A percentile compares a stretch with the other conserved stretches of the same genome.
These are phyloP conservation scores for Diaporthe velutina DNA, from an alignment of 2,329 filamentous ascomycete species.

Conservation along the genomic window DNA sequence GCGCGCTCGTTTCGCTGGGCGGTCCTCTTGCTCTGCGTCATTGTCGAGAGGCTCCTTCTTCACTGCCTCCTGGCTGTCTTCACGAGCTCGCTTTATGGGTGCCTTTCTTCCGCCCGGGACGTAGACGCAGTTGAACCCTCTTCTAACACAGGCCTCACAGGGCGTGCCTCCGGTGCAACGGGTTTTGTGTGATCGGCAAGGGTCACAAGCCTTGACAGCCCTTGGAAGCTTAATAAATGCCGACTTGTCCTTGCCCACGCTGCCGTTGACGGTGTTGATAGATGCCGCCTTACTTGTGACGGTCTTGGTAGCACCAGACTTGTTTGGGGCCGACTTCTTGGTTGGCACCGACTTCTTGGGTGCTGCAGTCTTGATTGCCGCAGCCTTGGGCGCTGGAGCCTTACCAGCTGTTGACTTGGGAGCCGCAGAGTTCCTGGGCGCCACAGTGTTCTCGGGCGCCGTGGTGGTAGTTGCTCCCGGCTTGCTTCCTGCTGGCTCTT, in stretches of 20 bases:
- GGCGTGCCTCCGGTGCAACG: conserved; percentile 31
- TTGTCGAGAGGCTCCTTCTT: conserved; percentile 5
- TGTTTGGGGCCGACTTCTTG: not conserved
- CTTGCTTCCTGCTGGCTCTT: conserved; percentile 1
- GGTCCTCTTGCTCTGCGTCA: not conserved
- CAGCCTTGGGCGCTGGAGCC: not conserved
- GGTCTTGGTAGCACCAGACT: not conserved
- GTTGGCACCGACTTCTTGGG: not conserved
- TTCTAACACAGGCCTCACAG: conserved; percentile 29
- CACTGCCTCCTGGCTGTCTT: not conserved
- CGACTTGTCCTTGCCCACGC: not conserved
- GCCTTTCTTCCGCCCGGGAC: conserved; percentile 11
- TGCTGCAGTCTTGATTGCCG: not conserved
- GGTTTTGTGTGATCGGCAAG: conserved; percentile 36
- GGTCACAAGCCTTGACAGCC: conserved; percentile 30
- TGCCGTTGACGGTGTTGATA: not conserved
- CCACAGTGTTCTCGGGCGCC: not conserved
- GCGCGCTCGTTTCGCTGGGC: conserved; percentile 21
- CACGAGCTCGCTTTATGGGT: conserved; percentile 6
- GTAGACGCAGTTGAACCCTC: conserved; percentile 17
- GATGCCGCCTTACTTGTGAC: conserved; percentile 1
- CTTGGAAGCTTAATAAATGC: conserved; percentile 10
- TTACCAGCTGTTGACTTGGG: not conserved
- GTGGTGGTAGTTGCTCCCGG: not conserved
- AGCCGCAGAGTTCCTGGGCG: not conserved